Percentiles rank a stretch among this genome's conserved stretches.
These are phyloP conservation scores for Pezicula radicicola DNA, from an alignment of 2,329 filamentous ascomycete genomes.

Conservation along the genomic window DNA sequence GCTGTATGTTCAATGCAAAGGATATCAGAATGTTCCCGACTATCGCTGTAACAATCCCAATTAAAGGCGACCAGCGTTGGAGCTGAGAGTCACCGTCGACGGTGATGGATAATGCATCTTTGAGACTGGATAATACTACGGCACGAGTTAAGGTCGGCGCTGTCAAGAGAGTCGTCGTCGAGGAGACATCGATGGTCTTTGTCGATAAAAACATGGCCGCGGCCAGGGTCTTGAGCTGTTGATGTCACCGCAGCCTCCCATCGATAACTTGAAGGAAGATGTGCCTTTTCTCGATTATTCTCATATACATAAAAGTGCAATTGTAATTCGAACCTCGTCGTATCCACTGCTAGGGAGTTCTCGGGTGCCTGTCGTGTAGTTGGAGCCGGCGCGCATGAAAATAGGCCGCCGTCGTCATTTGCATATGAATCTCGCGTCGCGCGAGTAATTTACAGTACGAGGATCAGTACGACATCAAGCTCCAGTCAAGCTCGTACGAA, in stretches of 20 bases:
- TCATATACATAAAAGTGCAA: constrained; percentile 5
- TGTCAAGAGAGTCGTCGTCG: constrained; percentile 7
- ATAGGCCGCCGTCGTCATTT: too few relatives aligned
- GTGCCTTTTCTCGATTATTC: not conserved
- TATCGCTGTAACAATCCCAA: constrained; percentile 92
- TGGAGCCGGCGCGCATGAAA: not conserved
- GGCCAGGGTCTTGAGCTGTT: constrained; percentile 4
- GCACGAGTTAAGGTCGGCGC: constrained; percentile 3
- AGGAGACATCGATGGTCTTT: constrained; percentile 9
- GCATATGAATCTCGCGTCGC: too few relatives aligned
- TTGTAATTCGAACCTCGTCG: not conserved
- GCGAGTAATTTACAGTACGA: too few relatives aligned
- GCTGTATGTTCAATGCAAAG: constrained; percentile 91
- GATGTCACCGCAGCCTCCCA: constrained; percentile 17
- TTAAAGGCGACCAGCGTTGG: constrained; percentile 83
- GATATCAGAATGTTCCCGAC: constrained; percentile 92
- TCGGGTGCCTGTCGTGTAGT: not conserved
- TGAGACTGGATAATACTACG: not conserved
- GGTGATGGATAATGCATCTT: not conserved
- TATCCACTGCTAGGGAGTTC: not conserved
- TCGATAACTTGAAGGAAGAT: constrained; percentile 5
- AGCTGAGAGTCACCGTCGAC: constrained; percentile 46
- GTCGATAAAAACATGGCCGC: constrained; percentile 26
- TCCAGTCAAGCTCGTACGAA: not conserved
- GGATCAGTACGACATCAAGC: not conserved